These are phyloP conservation scores for Cucurbita moschata DNA, from an alignment of 306 rosid species.

Conservation along the genomic window DNA sequence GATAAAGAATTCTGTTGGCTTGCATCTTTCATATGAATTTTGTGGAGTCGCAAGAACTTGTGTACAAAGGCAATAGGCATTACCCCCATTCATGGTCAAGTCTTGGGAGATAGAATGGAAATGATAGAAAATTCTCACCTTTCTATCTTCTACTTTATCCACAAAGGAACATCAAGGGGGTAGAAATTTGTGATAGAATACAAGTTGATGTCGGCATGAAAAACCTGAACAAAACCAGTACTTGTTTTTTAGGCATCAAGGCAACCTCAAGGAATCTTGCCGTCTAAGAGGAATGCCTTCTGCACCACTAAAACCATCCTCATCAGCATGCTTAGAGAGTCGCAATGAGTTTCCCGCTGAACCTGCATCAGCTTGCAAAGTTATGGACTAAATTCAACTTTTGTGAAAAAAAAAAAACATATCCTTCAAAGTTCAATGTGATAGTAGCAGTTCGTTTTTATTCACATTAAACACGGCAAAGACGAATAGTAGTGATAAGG, in stretches of 20 bases:
- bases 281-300: slow-evolving; percentile 93
- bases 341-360: slow-evolving; percentile 23
- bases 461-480: background rate
- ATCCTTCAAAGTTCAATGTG: background rate
- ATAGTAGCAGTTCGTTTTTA: background rate
- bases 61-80: slow-evolving; percentile 6
- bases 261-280: slow-evolving; percentile 48
- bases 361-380: slow-evolving; percentile 23
- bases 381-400: background rate
- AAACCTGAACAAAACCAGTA: slow-evolving; percentile 2
- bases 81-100: slow-evolving; percentile 1
- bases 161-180: slow-evolving; percentile 1
- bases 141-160: slow-evolving; percentile 7
- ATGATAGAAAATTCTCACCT: background rate
- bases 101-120: slow-evolving; percentile 2
- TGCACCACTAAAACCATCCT: slow-evolving; percentile 39
- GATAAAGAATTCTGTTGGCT: background rate
- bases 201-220: background rate
- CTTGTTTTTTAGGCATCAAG: slow-evolving; percentile 21
- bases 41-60: slow-evolving; percentile 11
- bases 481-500: background rate
- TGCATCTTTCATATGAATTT: slow-evolving; percentile 12
- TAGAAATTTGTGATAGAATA: slow-evolving; percentile 2
- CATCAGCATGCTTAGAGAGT: slow-evolving; percentile 71
- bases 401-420: background rate